Evolutionary conservation across 2,329 filamentous ascomycete genomes (phyloP).

Genomic region (Dothistroma pini): DNA sequence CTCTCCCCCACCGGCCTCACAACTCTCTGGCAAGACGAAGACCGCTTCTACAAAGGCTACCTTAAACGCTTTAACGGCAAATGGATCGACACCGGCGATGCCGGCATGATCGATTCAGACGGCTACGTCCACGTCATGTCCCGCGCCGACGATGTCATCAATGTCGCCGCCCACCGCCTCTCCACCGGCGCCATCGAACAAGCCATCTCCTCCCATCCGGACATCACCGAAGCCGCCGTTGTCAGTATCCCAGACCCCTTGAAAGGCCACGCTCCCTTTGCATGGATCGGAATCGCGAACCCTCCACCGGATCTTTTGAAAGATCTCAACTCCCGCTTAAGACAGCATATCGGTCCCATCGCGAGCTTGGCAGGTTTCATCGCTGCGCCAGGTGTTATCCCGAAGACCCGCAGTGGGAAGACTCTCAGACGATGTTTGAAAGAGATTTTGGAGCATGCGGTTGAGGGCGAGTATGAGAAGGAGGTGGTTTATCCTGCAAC

Average conservation of each 20-base stretch:
- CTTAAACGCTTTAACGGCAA: constrained; percentile 73
- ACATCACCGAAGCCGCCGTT: constrained; percentile 78
- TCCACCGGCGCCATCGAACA: constrained; percentile 89
- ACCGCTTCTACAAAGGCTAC: constrained; percentile 81
- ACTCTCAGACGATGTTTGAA: constrained; percentile 77
- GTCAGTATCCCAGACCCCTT: constrained; percentile 79
- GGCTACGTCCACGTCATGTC: constrained; percentile 59
- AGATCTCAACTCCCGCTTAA: constrained; percentile 70
- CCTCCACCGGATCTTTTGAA: constrained; percentile 48
- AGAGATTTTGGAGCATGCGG: constrained; percentile 79
- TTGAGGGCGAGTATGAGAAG: constrained; percentile 67
- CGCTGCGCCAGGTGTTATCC: constrained; percentile 80
- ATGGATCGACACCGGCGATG: constrained; percentile 90
- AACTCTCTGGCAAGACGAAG: constrained; percentile 80
- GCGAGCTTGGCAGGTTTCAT: constrained; percentile 82
- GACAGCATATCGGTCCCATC: constrained; percentile 80
- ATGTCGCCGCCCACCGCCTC: constrained; percentile 89
- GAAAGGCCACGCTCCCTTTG: constrained; percentile 90
- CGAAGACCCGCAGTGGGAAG: constrained; percentile 89
- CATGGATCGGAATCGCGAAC: constrained; percentile 68
- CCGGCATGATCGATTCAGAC: constrained; percentile 77
- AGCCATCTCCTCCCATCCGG: constrained; percentile 75
- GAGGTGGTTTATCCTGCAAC: constrained; percentile 74
- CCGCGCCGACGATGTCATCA: constrained; percentile 80
- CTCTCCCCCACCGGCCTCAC: constrained; percentile 83